These are phyloP conservation scores for Sporothrix phasma DNA, from an alignment of 2,329 filamentous ascomycete genomes.

Conservation along the genomic window DNA sequence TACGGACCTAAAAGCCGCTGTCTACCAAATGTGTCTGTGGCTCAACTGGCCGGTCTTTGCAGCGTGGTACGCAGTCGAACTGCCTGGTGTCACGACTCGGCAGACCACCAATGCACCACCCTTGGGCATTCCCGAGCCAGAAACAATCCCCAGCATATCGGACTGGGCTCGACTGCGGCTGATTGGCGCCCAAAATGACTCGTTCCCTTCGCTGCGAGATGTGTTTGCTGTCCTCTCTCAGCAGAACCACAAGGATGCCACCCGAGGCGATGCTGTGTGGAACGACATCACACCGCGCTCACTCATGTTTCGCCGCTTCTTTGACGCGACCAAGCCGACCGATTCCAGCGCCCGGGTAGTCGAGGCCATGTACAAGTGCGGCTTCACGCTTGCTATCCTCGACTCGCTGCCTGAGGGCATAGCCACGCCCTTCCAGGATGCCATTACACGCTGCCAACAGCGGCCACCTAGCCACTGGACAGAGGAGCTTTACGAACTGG, in stretches of 20 bases:
- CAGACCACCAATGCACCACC: not conserved
- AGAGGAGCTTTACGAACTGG: slow-evolving; percentile 57
- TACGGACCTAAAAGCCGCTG: slow-evolving; percentile 54
- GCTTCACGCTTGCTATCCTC: slow-evolving; percentile 56
- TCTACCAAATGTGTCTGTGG: slow-evolving; percentile 77
- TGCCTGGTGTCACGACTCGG: slow-evolving; percentile 36
- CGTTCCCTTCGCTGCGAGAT: slow-evolving; percentile 36
- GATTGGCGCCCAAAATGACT: slow-evolving; percentile 27
- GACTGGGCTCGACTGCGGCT: slow-evolving; percentile 45
- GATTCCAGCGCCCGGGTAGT: slow-evolving; percentile 54
- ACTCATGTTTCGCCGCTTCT: slow-evolving; percentile 58
- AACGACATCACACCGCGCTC: slow-evolving; percentile 53
- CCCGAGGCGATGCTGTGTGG: slow-evolving; percentile 32
- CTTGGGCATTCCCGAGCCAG: slow-evolving; percentile 24
- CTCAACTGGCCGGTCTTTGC: slow-evolving; percentile 55
- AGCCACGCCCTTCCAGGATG: slow-evolving; percentile 70
- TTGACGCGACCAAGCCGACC: slow-evolving; percentile 44
- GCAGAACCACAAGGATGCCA: slow-evolving; percentile 28
- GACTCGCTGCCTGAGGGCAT: slow-evolving; percentile 80
- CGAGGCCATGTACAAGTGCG: slow-evolving; percentile 61
- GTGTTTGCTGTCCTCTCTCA: slow-evolving; percentile 34
- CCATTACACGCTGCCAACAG: slow-evolving; percentile 75
- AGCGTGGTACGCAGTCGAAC: slow-evolving; percentile 41
- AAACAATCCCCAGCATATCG: slow-evolving; percentile 30
- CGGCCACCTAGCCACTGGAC: slow-evolving; percentile 71